These are phyloP conservation scores for Mucor irregularis DNA, from an alignment of 371 early-diverging fungal species.

Conservation along the genomic window DNA sequence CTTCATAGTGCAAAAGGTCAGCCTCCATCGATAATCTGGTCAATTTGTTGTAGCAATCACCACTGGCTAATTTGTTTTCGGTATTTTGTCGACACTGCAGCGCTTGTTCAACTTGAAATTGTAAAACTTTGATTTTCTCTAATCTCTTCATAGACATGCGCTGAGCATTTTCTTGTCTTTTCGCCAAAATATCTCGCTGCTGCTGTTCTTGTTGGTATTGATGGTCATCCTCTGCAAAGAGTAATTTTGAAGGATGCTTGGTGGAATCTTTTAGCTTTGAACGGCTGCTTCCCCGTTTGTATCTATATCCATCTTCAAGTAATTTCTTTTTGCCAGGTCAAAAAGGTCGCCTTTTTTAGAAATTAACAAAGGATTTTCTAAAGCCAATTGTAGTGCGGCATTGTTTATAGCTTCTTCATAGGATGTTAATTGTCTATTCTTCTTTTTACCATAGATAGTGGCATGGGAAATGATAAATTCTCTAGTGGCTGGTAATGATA, in stretches of 20 bases:
- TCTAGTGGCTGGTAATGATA: background rate
- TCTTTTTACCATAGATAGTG: slow-evolving; percentile 57
- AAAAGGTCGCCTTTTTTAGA: slow-evolving; percentile 53
- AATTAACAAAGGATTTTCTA: slow-evolving; percentile 48
- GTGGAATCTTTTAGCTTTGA: slow-evolving; percentile 51
- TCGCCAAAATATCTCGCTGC: background rate
- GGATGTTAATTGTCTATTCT: slow-evolving; percentile 45
- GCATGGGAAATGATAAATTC: slow-evolving; percentile 55
- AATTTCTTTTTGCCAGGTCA: slow-evolving; percentile 57
- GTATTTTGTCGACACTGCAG: slow-evolving; percentile 14
- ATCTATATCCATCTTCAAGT: slow-evolving; percentile 54
- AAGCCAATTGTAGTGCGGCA: slow-evolving; percentile 53
- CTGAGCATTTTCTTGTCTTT: slow-evolving; percentile 52
- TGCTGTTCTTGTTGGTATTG: slow-evolving; percentile 11
- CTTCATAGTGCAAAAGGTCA: slow-evolving; percentile 19
- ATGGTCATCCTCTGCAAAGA: background rate
- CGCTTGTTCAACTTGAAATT: slow-evolving; percentile 38
- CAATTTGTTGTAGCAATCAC: slow-evolving; percentile 8
- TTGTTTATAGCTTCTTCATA: slow-evolving; percentile 62
- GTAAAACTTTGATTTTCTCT: slow-evolving; percentile 37
- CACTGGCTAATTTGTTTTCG: slow-evolving; percentile 28
- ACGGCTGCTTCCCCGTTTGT: slow-evolving; percentile 61
- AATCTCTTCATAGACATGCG: slow-evolving; percentile 41
- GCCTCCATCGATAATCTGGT: slow-evolving; percentile 20
- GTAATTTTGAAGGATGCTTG: too few relatives aligned